A percentile compares a stretch with the other conserved stretches of the same genome.
phyloP scores from a whole-genome alignment of 2,329 filamentous ascomycete species.

The Graphilbum fragrans region DNA sequence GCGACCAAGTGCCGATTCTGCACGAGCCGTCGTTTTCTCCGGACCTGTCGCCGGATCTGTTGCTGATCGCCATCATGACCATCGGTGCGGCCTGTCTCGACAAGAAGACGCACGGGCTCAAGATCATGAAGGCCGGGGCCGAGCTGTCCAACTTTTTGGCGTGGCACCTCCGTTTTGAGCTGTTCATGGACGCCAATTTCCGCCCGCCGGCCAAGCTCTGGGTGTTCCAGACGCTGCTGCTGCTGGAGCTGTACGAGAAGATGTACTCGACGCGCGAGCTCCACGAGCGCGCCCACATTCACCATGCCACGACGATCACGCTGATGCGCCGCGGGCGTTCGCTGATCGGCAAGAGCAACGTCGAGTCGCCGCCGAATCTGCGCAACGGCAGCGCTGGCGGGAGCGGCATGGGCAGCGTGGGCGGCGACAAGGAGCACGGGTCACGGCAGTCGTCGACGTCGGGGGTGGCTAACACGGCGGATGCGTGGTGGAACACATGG shows the following conservation, averaged over 20 bases:
- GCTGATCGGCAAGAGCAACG: conserved; percentile 70
- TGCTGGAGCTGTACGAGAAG: conserved; percentile 93
- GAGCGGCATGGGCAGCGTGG: neutral
- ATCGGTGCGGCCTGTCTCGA: conserved; percentile 87
- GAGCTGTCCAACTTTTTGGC: conserved; percentile 82
- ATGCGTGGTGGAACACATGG: conserved; percentile 95
- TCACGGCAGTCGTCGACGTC: conserved; percentile 52
- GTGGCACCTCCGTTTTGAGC: conserved; percentile 89
- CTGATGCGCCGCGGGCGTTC: conserved; percentile 90
- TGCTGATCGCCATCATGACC: conserved; percentile 81
- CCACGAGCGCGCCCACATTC: conserved; percentile 91
- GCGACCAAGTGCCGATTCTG: conserved; percentile 84
- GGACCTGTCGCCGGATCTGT: conserved; percentile 71
- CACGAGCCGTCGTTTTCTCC: conserved; percentile 90
- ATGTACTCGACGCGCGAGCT: conserved; percentile 89
- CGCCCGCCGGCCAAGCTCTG: conserved; percentile 87
- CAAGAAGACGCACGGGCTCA: conserved; percentile 64
- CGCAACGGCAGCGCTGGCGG: conserved; percentile 54
- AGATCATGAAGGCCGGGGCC: conserved; percentile 63
- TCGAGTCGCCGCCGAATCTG: conserved; percentile 71
- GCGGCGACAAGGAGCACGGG: conserved; percentile 35
- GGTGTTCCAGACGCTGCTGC: conserved; percentile 83
- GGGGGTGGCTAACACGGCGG: conserved; percentile 53
- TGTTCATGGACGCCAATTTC: conserved; percentile 86
- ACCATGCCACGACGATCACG: conserved; percentile 90